Evolutionary conservation across 2,329 filamentous ascomycete species (phyloP).

Genomic region (Neurospora crassa): DNA sequence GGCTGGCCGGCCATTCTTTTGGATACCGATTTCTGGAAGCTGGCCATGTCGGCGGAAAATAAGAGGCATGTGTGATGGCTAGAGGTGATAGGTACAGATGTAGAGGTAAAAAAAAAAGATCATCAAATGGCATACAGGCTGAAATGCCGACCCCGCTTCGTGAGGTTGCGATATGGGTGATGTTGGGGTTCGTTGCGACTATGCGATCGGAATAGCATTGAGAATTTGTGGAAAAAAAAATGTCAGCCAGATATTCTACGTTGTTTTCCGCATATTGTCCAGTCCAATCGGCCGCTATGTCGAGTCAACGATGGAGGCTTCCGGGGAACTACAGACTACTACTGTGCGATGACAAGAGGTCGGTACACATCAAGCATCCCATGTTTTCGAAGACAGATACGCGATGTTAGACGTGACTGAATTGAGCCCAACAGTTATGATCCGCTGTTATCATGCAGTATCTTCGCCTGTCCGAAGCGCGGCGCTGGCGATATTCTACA

Average conservation of each 20-base stretch:
- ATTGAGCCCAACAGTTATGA: background rate
- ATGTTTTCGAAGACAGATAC: background rate
- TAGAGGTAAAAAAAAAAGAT: background rate
- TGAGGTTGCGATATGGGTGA: constrained; percentile 3
- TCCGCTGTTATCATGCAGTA: no score
- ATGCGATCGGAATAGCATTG: background rate
- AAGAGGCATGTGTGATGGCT: background rate
- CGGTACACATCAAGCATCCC: background rate
- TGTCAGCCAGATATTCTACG: background rate
- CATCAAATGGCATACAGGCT: constrained; percentile 9
- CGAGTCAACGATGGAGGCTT: background rate
- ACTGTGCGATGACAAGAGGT: background rate
- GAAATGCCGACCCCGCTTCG: constrained; percentile 15
- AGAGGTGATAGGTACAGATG: background rate
- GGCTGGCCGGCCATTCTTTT: constrained; percentile 12
- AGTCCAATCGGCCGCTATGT: background rate
- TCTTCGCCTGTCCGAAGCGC: background rate
- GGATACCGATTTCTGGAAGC: background rate
- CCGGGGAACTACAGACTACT: background rate
- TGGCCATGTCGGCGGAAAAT: background rate
- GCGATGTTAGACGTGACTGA: background rate
- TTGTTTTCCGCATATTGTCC: background rate
- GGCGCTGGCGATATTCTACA: background rate
- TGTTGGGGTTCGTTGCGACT: background rate
- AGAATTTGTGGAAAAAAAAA: background rate